Percentiles rank a stretch among this genome's conserved stretches.
phyloP scores from a whole-genome alignment of 2,329 filamentous ascomycete species.

The Seiridium cupressi region DNA sequence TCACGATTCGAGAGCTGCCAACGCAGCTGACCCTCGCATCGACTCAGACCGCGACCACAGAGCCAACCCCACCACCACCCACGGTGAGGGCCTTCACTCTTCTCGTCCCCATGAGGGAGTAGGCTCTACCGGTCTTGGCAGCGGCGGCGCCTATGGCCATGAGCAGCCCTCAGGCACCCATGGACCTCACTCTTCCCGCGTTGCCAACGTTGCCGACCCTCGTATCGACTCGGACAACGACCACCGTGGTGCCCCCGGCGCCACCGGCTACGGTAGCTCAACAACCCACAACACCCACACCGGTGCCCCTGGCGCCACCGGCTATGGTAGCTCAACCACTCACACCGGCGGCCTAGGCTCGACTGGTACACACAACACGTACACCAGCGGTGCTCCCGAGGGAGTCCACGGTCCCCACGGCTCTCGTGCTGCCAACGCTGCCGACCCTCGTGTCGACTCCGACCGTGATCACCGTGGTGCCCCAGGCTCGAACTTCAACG shows the following conservation, averaged over 20 bases:
- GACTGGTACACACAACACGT: neutral
- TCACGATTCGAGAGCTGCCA: conserved; percentile 23
- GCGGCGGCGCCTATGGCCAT: conserved; percentile 18
- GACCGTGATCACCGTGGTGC: conserved; percentile 38
- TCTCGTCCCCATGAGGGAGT: neutral
- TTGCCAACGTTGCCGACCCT: conserved; percentile 29
- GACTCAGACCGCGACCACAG: conserved; percentile 38
- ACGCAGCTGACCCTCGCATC: conserved; percentile 44
- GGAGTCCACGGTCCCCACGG: conserved; percentile 31
- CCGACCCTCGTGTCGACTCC: conserved; percentile 54
- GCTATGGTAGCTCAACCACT: conserved; percentile 27
- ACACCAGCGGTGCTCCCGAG: neutral
- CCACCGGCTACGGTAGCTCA: conserved; percentile 31
- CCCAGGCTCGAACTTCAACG: conserved; percentile 26
- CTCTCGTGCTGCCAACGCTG: conserved; percentile 52
- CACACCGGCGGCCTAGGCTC: conserved; percentile 17
- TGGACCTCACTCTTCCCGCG: conserved; percentile 29
- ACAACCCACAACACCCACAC: conserved; percentile 19
- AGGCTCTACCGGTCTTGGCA: neutral
- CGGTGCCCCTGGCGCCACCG: conserved; percentile 30
- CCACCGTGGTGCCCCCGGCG: conserved; percentile 24
- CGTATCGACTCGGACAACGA: conserved; percentile 31
- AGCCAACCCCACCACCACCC: too few species aligned
- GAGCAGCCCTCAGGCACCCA: conserved; percentile 11
- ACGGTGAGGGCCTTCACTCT: neutral